Percentiles rank a stretch among this genome's conserved stretches.
Conservation (phyloP, 2,329 filamentous ascomycete genomes). For the Alternaria sp. region DNA sequence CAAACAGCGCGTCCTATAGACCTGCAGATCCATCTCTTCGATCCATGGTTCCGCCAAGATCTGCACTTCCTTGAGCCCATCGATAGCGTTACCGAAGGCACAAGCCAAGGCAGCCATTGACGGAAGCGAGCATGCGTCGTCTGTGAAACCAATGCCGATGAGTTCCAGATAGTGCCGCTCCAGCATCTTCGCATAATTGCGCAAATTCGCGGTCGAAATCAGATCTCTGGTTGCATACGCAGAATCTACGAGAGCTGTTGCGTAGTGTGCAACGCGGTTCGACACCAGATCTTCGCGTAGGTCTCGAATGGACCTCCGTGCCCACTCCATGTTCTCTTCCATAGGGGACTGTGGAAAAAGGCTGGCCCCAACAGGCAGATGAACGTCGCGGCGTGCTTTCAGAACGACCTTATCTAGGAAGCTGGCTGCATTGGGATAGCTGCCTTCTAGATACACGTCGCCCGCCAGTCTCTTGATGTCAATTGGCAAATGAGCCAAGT, state of each 20-base stretch:
- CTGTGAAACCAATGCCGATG: conserved; percentile 4
- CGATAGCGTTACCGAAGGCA: conserved; percentile 8
- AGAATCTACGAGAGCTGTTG: not conserved
- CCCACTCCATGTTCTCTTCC: conserved; percentile 1
- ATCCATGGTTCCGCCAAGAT: not conserved
- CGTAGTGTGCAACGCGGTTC: conserved; percentile 7
- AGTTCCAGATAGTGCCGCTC: conserved; percentile 4
- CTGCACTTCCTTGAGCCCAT: conserved; percentile 11
- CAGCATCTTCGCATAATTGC: not conserved
- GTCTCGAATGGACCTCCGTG: conserved; percentile 10
- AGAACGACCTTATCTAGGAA: conserved; percentile 5
- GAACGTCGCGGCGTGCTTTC: conserved; percentile 11
- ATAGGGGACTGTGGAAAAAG: conserved; percentile 2
- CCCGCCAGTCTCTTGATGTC: not conserved
- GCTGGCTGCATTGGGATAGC: not conserved
- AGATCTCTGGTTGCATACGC: conserved; percentile 1
- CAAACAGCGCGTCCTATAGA: conserved; percentile 12
- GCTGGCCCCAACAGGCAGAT: conserved; percentile 5
- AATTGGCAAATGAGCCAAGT: conserved; percentile 1
- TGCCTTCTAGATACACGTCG: conserved; percentile 3
- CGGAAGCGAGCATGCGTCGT: not conserved
- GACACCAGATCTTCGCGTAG: not conserved
- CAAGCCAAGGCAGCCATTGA: conserved; percentile 6
- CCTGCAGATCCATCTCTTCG: conserved; percentile 6
- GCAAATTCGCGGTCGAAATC: not conserved